phyloP scores from a whole-genome alignment of 768 basidiomycete genomes.

The Tricholoma matsutake region DNA sequence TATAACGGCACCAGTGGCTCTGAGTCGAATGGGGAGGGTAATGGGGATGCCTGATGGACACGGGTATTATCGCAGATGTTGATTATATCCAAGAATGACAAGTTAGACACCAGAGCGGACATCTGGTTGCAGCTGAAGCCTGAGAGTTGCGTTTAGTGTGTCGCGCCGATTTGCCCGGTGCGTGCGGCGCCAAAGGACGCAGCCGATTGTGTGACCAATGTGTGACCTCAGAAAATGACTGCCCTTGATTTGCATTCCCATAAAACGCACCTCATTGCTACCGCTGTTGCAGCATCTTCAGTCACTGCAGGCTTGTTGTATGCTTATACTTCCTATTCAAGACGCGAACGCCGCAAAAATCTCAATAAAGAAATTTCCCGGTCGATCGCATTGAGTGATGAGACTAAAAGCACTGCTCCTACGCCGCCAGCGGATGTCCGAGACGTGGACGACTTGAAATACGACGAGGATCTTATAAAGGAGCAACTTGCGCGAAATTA shows the following conservation, averaged over 20 bases:
- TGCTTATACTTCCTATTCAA: slow-evolving; percentile 50
- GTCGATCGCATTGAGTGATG: slow-evolving; percentile 40
- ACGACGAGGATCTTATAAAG: slow-evolving; percentile 77
- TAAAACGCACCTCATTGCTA: slow-evolving; percentile 58
- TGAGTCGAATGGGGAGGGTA: slow-evolving; percentile 29
- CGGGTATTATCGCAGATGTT: slow-evolving; percentile 71
- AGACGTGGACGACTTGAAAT: slow-evolving; percentile 25
- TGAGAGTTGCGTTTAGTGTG: too few species aligned
- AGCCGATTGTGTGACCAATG: too few species aligned
- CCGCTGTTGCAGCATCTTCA: slow-evolving; percentile 62
- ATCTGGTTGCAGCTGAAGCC: too few species aligned
- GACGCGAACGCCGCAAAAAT: slow-evolving; percentile 46
- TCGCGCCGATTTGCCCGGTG: too few species aligned
- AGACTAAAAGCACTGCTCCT: slow-evolving; percentile 11
- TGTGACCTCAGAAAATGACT: slow-evolving; percentile 13
- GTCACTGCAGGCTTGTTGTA: slow-evolving; percentile 59
- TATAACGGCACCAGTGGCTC: slow-evolving; percentile 56
- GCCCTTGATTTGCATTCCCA: slow-evolving; percentile 34
- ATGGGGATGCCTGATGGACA: slow-evolving; percentile 27
- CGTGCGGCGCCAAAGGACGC: too few species aligned
- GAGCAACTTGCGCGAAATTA: slow-evolving; percentile 95
- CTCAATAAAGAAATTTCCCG: slow-evolving; percentile 57
- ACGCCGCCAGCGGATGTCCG: slow-evolving; percentile 8
- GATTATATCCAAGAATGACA: slow-evolving; percentile 62
- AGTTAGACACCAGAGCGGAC: slow-evolving; percentile 7